Conservation (phyloP, 164 flowering plant genomes). For the Euptelea pleiosperma region DNA sequence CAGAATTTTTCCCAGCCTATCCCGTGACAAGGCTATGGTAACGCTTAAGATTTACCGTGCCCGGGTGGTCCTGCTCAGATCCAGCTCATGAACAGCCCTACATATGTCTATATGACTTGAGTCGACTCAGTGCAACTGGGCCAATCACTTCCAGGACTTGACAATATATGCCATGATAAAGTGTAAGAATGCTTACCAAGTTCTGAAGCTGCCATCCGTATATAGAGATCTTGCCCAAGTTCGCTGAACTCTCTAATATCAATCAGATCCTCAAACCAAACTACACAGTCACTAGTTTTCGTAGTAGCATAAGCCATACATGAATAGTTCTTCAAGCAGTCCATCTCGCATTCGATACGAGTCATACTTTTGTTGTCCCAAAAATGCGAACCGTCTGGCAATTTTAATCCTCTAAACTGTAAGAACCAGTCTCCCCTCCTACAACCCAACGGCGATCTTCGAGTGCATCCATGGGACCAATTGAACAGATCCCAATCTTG, state of each 20-base stretch:
- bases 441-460: slow-evolving; percentile 9
- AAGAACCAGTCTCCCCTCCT: slow-evolving; percentile 4
- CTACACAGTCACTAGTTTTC: slow-evolving; percentile 24
- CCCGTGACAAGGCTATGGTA: too few relatives aligned
- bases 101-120: too few relatives aligned
- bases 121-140: too few relatives aligned
- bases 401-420: not conserved
- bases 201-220: slow-evolving; percentile 28
- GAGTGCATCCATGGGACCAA: slow-evolving; percentile 15
- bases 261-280: slow-evolving; percentile 28
- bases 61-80: too few relatives aligned
- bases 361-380: slow-evolving; percentile 1
- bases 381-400: not conserved
- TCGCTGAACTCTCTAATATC: slow-evolving; percentile 27
- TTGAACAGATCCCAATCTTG: slow-evolving; percentile 8
- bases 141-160: too few relatives aligned
- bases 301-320: not conserved
- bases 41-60: too few relatives aligned
- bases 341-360: not conserved
- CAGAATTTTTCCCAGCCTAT: too few relatives aligned
- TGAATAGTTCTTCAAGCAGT: not conserved
- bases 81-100: too few relatives aligned
- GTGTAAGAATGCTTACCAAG: too few relatives aligned
- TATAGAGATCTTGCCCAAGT: slow-evolving; percentile 38
- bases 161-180: too few relatives aligned